These are phyloP conservation scores for Aureobasidium zeae DNA, from an alignment of 2,329 filamentous ascomycete species.

Conservation along the genomic window DNA sequence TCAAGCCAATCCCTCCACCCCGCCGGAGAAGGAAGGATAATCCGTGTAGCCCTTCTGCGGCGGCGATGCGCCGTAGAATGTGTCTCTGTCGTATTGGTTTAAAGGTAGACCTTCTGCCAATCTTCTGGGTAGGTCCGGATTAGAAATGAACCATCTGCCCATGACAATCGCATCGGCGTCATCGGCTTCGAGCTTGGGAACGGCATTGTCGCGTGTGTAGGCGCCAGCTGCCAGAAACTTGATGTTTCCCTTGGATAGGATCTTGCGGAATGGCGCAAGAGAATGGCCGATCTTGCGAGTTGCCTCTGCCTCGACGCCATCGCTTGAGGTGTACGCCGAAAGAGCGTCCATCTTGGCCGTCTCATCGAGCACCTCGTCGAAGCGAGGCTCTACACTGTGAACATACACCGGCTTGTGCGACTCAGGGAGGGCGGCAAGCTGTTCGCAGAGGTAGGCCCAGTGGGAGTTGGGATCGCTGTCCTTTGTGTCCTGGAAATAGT, in stretches of 20 bases:
- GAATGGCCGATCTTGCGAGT: conserved; percentile 17
- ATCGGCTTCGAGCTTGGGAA: conserved; percentile 30
- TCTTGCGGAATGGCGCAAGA: conserved; percentile 20
- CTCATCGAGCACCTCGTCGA: conserved; percentile 32
- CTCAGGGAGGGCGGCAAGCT: conserved; percentile 31
- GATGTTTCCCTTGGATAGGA: conserved; percentile 22
- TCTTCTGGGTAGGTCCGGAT: conserved; percentile 38
- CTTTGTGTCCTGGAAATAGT: conserved; percentile 50
- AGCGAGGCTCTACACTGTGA: conserved; percentile 50
- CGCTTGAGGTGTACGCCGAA: conserved; percentile 14
- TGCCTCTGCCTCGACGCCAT: conserved; percentile 28
- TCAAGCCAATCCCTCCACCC: conserved; percentile 1
- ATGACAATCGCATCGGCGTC: conserved; percentile 38
- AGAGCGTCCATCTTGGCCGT: conserved; percentile 22
- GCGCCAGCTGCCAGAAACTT: conserved; percentile 34
- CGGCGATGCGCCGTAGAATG: conserved; percentile 31
- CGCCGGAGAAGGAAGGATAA: conserved; percentile 25
- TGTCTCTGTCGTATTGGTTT: conserved; percentile 33
- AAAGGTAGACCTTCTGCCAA: conserved; percentile 34
- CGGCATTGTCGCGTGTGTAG: conserved; percentile 31
- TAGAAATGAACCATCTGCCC: conserved; percentile 41
- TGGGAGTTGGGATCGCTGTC: conserved; percentile 53
- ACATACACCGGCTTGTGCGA: conserved; percentile 48
- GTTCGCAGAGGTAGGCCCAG: conserved; percentile 47
- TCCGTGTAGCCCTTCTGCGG: conserved; percentile 31